phyloP scores from a whole-genome alignment of 148 eudicot species.

The Rhododendron ferrugineum region DNA sequence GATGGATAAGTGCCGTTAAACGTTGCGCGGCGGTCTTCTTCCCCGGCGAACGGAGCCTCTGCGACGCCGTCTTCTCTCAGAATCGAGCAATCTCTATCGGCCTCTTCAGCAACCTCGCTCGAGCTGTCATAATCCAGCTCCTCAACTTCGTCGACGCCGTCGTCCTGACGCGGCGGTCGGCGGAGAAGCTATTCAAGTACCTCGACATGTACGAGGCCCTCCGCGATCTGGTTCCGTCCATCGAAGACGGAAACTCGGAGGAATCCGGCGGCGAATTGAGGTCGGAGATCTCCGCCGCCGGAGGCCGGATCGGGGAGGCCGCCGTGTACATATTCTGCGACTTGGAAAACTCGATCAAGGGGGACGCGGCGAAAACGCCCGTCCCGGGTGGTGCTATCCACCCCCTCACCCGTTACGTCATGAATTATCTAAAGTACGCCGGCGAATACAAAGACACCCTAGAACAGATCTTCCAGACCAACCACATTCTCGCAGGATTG shows the following conservation, averaged over 20 bases:
- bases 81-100: conserved; percentile 1
- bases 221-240: conserved; percentile 23
- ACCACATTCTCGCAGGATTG: conserved; percentile 8
- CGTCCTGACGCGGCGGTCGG: conserved; percentile 46
- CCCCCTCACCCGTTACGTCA: conserved; percentile 79
- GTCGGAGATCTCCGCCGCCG: conserved; percentile 36
- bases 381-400: conserved; percentile 83
- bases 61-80: conserved; percentile 35
- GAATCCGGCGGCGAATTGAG: conserved; percentile 30
- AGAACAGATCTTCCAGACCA: conserved; percentile 48
- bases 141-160: conserved; percentile 72
- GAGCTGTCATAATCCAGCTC: conserved; percentile 39
- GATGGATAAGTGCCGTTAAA: conserved; percentile 54
- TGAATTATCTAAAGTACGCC: conserved; percentile 68
- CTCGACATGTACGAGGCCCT: conserved; percentile 73
- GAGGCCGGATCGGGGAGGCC: conserved; percentile 50
- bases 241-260: conserved; percentile 16
- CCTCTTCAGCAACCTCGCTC: conserved; percentile 39
- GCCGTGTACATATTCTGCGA: conserved; percentile 56
- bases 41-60: conserved; percentile 43
- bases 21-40: conserved; percentile 39
- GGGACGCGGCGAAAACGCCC: conserved; percentile 49
- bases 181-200: conserved; percentile 75
- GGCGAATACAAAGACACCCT: conserved; percentile 65
- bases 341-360: conserved; percentile 60